A percentile compares a stretch with the other conserved stretches of the same genome.
phyloP scores from a whole-genome alignment of 2,329 filamentous ascomycete genomes.

The Fusarium tupiense region DNA sequence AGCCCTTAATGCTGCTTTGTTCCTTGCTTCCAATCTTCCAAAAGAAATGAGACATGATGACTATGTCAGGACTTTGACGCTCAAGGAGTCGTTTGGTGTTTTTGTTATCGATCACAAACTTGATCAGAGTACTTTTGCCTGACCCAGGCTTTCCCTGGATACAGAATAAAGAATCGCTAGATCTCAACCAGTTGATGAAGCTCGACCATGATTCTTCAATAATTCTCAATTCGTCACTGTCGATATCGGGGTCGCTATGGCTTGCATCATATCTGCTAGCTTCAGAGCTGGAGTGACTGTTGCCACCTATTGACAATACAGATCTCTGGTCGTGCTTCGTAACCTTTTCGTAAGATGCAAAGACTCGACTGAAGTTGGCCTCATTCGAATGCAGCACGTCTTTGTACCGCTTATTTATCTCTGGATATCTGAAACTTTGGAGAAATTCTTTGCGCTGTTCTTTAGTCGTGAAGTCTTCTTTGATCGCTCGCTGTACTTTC shows the following conservation, averaged over 20 bases:
- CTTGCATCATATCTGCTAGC: neutral
- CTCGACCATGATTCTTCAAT: neutral
- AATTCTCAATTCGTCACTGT: rapidly evolving
- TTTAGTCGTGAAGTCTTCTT: neutral
- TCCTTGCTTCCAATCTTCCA: neutral
- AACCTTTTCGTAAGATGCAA: neutral
- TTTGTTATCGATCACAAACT: neutral
- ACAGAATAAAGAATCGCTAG: neutral
- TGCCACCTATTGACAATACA: rapidly evolving
- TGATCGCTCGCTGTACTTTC: rapidly evolving
- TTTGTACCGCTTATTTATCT: slow-evolving; percentile 7
- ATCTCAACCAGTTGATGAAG: slow-evolving; percentile 3
- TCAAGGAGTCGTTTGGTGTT: neutral
- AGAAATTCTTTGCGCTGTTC: neutral
- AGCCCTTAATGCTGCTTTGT: neutral
- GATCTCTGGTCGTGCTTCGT: rapidly evolving
- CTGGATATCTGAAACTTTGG: neutral
- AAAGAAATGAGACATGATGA: neutral
- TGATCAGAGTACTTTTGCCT: slow-evolving; percentile 25
- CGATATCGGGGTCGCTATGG: rapidly evolving
- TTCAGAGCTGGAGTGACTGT: neutral
- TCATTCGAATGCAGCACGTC: neutral
- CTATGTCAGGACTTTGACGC: rapidly evolving
- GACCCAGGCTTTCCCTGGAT: slow-evolving; percentile 27
- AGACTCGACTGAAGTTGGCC: neutral